Conservation (phyloP, 2,329 filamentous ascomycete species). For the Aspergillus sp. region DNA sequence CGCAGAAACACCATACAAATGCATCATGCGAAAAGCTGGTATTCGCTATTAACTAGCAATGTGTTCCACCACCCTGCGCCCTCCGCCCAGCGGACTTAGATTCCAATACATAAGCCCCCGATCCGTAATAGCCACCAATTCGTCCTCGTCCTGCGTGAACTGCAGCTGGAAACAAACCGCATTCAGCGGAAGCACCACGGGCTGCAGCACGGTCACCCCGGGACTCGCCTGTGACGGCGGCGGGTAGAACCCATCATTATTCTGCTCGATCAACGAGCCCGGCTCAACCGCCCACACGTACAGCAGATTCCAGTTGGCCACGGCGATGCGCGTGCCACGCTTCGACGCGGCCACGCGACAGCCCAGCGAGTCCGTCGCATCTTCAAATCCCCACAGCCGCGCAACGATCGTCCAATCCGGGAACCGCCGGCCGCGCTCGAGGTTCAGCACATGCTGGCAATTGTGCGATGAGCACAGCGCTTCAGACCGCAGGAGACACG, state of each 20-base stretch:
- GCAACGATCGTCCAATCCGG: constrained; percentile 35
- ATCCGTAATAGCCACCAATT: constrained; percentile 42
- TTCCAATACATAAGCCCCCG: constrained; percentile 39
- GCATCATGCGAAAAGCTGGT: no score
- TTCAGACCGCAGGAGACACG: constrained; percentile 37
- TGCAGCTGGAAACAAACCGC: constrained; percentile 38
- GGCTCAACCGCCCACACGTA: constrained; percentile 42
- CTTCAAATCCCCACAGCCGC: constrained; percentile 33
- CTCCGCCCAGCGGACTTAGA: constrained; percentile 28
- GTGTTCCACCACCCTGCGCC: constrained; percentile 16
- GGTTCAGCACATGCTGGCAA: constrained; percentile 35
- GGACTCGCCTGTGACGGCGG: constrained; percentile 20
- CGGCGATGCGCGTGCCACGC: constrained; percentile 37
- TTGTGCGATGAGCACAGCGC: constrained; percentile 21
- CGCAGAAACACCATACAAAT: no score
- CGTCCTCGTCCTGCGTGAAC: constrained; percentile 35
- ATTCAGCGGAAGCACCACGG: constrained; percentile 31
- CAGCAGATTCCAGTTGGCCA: constrained; percentile 42
- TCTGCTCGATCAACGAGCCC: constrained; percentile 31
- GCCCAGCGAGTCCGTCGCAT: constrained; percentile 34
- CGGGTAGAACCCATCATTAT: constrained; percentile 31
- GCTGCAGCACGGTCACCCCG: constrained; percentile 28
- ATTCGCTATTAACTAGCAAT: neutral
- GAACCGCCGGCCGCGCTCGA: constrained; percentile 40
- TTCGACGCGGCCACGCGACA: constrained; percentile 37